Evolutionary conservation across 2,329 filamentous ascomycete species (phyloP).

Genomic region (Arthrobotrys megalospora): DNA sequence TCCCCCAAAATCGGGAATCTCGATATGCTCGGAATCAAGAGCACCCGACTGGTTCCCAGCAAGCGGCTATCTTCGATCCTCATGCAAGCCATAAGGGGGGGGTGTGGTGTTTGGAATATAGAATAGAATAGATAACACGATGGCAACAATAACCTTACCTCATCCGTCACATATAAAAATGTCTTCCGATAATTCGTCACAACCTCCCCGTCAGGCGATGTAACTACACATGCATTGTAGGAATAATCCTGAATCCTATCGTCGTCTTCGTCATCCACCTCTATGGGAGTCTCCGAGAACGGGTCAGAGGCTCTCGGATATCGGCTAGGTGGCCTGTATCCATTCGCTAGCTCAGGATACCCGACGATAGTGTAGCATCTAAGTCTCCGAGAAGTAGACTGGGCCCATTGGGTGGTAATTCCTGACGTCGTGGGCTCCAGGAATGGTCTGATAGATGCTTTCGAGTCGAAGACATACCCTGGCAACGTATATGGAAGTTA

Average conservation of each 20-base stretch:
- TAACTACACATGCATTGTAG: slow-evolving; percentile 70
- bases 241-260: slow-evolving; percentile 51
- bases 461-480: slow-evolving; percentile 84
- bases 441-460: slow-evolving; percentile 77
- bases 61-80: slow-evolving; percentile 55
- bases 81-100: neutral
- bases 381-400: slow-evolving; percentile 76
- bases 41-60: slow-evolving; percentile 61
- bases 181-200: slow-evolving; percentile 76
- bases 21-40: slow-evolving; percentile 21
- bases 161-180: slow-evolving; percentile 74
- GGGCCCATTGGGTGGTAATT: slow-evolving; percentile 80
- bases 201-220: slow-evolving; percentile 75
- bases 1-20: slow-evolving; percentile 66
- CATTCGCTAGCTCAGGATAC: slow-evolving; percentile 79
- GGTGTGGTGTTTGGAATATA: neutral
- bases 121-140: slow-evolving; percentile 63
- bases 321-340: slow-evolving; percentile 70
- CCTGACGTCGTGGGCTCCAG: slow-evolving; percentile 78
- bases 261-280: slow-evolving; percentile 29
- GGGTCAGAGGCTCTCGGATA: slow-evolving; percentile 50
- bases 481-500: slow-evolving; percentile 61
- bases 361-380: slow-evolving; percentile 79
- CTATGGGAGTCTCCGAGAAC: slow-evolving; percentile 52
- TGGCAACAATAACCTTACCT: slow-evolving; percentile 70